phyloP scores from a whole-genome alignment of 768 basidiomycete genomes.

The Rhodosporidiobolus sp. region DNA sequence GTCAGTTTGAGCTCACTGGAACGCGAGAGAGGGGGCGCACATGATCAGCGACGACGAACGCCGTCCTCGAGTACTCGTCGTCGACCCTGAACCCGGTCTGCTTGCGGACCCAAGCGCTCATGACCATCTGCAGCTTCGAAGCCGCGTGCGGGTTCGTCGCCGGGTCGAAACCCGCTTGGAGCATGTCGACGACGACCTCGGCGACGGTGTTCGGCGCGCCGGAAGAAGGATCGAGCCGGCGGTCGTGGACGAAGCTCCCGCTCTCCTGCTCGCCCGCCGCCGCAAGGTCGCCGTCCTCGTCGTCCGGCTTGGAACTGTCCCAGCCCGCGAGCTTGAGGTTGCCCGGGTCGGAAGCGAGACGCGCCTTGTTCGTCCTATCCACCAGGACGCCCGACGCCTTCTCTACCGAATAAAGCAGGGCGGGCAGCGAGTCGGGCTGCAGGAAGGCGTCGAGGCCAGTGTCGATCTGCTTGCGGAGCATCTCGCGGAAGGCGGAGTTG shows the following conservation, averaged over 20 bases:
- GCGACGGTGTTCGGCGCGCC: slow-evolving; percentile 30
- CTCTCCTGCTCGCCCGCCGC: neutral
- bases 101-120: neutral
- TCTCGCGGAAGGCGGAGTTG: neutral
- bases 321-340: neutral
- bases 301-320: neutral
- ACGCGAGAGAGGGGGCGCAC: neutral
- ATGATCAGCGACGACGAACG: slow-evolving; percentile 33
- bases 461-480: slow-evolving; percentile 7
- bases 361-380: slow-evolving; percentile 21
- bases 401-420: slow-evolving; percentile 23
- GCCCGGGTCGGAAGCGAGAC: slow-evolving; percentile 8
- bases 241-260: slow-evolving; percentile 22
- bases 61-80: slow-evolving; percentile 22
- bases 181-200: slow-evolving; percentile 32
- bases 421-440: neutral
- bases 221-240: slow-evolving; percentile 7
- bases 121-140: slow-evolving; percentile 5
- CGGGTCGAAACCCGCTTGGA: slow-evolving; percentile 31
- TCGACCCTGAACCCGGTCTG: slow-evolving; percentile 15
- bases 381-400: slow-evolving; percentile 12
- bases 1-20: neutral
- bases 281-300: neutral
- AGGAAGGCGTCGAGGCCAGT: slow-evolving; percentile 12
- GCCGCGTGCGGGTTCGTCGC: slow-evolving; percentile 20